phyloP scores from a whole-genome alignment of 257 asterid genomes.

The Jacaranda copaia region DNA sequence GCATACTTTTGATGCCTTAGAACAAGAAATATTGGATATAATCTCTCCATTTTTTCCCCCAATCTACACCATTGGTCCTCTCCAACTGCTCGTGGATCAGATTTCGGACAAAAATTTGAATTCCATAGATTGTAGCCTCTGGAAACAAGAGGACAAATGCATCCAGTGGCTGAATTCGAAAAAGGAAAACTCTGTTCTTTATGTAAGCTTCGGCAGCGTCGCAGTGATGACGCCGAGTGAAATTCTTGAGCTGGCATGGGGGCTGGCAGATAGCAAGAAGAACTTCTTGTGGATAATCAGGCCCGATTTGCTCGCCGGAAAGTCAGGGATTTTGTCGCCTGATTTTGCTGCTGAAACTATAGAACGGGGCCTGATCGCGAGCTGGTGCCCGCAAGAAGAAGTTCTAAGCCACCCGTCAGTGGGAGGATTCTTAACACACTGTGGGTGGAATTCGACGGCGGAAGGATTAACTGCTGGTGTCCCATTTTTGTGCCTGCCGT shows the following conservation, averaged over 20 bases:
- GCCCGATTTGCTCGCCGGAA: no score
- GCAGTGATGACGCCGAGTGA: background rate
- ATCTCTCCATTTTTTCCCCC: slow-evolving; percentile 32
- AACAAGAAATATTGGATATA: background rate
- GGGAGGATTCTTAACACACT: slow-evolving; percentile 35
- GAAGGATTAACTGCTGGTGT: slow-evolving; percentile 34
- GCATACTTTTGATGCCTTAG: slow-evolving; percentile 35
- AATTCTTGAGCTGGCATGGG: no score
- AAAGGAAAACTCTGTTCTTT: slow-evolving; percentile 26
- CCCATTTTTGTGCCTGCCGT: slow-evolving; percentile 29
- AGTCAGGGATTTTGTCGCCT: no score
- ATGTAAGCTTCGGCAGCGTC: slow-evolving; percentile 39
- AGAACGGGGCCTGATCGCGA: background rate
- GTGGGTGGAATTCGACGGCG: slow-evolving; percentile 34
- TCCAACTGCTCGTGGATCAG: slow-evolving; percentile 32
- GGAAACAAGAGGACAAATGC: slow-evolving; percentile 33
- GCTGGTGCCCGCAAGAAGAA: slow-evolving; percentile 37
- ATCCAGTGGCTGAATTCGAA: slow-evolving; percentile 35
- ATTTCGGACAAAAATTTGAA: slow-evolving; percentile 14
- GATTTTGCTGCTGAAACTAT: no score
- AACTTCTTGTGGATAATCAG: no score
- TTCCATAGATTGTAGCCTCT: slow-evolving; percentile 32
- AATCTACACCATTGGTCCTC: slow-evolving; percentile 38
- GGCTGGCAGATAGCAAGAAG: no score
- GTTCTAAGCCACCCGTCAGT: slow-evolving; percentile 25